Conservation (phyloP, 2,329 filamentous ascomycete genomes). For the Pseudodiploospora longispora region DNA sequence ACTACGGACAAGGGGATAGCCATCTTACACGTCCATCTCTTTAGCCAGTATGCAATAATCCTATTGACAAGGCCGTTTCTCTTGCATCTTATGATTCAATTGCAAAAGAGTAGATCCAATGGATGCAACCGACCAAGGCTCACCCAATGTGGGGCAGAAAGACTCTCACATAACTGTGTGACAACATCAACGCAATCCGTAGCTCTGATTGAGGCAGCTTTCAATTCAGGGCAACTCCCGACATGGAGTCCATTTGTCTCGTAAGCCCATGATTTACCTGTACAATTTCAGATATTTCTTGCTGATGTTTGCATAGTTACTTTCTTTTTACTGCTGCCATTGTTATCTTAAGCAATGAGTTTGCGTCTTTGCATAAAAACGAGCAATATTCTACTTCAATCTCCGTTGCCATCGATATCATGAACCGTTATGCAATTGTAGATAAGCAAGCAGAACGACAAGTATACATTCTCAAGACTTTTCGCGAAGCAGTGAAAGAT, state of each 20-base stretch:
- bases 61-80: constrained; percentile 59
- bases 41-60: constrained; percentile 55
- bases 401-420: constrained; percentile 36
- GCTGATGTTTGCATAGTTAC: constrained; percentile 32
- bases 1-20: constrained; percentile 40
- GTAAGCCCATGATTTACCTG: constrained; percentile 30
- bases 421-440: constrained; percentile 38
- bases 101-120: constrained; percentile 12
- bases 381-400: constrained; percentile 32
- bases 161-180: constrained; percentile 43
- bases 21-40: constrained; percentile 53
- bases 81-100: constrained; percentile 44
- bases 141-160: constrained; percentile 28
- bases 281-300: not conserved
- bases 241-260: constrained; percentile 48
- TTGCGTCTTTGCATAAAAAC: constrained; percentile 40
- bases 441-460: constrained; percentile 44
- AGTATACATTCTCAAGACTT: constrained; percentile 40
- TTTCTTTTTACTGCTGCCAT: constrained; percentile 48
- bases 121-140: not conserved
- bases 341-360: constrained; percentile 49
- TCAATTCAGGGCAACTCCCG: constrained; percentile 37
- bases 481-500: constrained; percentile 22
- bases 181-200: constrained; percentile 43
- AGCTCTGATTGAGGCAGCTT: constrained; percentile 35